These are phyloP conservation scores for Acacia pycnantha DNA, from an alignment of 331 rosid species.

Conservation along the genomic window DNA sequence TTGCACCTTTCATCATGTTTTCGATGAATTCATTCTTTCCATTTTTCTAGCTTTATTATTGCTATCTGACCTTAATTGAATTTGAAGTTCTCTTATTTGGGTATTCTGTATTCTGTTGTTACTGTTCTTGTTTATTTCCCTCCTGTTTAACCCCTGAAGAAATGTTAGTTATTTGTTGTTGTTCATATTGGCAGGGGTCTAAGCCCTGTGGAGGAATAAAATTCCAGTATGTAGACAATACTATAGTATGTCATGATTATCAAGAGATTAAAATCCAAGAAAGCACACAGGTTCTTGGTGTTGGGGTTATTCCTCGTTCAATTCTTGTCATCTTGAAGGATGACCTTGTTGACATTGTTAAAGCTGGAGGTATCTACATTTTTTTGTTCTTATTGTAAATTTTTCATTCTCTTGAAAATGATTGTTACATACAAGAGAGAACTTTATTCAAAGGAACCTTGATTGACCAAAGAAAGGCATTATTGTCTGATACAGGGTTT, in stretches of 20 bases:
- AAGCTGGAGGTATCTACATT: slow-evolving; percentile 85
- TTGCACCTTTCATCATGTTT: slow-evolving; percentile 15
- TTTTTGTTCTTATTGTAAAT: not conserved
- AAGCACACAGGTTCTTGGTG: slow-evolving; percentile 83
- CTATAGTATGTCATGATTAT: slow-evolving; percentile 85
- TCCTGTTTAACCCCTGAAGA: not conserved
- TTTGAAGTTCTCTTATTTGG: slow-evolving; percentile 16
- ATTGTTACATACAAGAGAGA: slow-evolving; percentile 1
- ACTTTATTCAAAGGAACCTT: not conserved
- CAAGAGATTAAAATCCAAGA: slow-evolving; percentile 97
- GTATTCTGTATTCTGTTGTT: slow-evolving; percentile 10
- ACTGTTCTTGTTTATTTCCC: not conserved
- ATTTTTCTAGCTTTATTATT: not conserved
- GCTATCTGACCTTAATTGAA: not conserved
- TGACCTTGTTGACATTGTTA: slow-evolving; percentile 89
- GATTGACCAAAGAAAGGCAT: not conserved
- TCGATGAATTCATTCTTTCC: not conserved
- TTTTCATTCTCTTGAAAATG: slow-evolving; percentile 15
- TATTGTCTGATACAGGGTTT: not conserved
- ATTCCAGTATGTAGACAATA: slow-evolving; percentile 71
- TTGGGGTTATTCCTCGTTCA: slow-evolving; percentile 96
- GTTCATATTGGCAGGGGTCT: slow-evolving; percentile 48
- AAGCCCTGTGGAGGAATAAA: slow-evolving; percentile 74
- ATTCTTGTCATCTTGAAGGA: slow-evolving; percentile 82
- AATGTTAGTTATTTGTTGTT: not conserved